Evolutionary conservation across 176 grass and related monocot genomes (phyloP), one percentile per base, ranked within the genome.

Genomic region (Phoenix roebelenii): DNA sequence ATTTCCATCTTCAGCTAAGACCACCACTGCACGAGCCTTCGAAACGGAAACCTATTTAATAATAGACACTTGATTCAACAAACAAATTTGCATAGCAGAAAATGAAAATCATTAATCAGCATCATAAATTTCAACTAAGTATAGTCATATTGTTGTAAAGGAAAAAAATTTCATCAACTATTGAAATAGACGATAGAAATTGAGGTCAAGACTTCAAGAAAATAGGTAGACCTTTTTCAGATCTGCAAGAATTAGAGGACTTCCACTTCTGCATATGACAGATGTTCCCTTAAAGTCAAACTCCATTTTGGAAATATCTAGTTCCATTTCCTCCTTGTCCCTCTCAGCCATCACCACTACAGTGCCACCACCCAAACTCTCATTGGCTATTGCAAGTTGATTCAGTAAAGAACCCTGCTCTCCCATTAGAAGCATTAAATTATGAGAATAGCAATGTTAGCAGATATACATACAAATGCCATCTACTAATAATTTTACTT

Each of bases 261-360:
- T 84, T 73, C 85, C 85, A 61, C 85, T 89, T 81, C 85, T 84
- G 58, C 85, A 89, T 70, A 89, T 89, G 80, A 89, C 74, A 29
- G 85, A 72, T 64, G 85, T 89, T 73, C 85, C 85, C 80, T 84
- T 89, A 54, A 84, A 65, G 54, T 89, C 66, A 77, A 89, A 89
- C 78, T 89, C 85, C 85, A 89, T 89, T 84, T 89, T 89, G 58
- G 70, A 74, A 78, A 89, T 89, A 49, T 89, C 85, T 66, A 81
- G 65, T 81, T 89, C 85, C 85, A 89, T 89, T 81, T 89, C 80
- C 74, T 89, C 85, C 70, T 89, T 89, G 70, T 89, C 77, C 66
- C 66, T 84, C 70, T 89, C 85, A 60, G 81, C 80, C 85, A 89
- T 89, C 61, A 89, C 80, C 18, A 89, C 85, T 6, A 89, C 83